These are phyloP conservation scores for Zymoseptoria crescenta DNA, from an alignment of 2,329 filamentous ascomycete species.

Conservation along the genomic window DNA sequence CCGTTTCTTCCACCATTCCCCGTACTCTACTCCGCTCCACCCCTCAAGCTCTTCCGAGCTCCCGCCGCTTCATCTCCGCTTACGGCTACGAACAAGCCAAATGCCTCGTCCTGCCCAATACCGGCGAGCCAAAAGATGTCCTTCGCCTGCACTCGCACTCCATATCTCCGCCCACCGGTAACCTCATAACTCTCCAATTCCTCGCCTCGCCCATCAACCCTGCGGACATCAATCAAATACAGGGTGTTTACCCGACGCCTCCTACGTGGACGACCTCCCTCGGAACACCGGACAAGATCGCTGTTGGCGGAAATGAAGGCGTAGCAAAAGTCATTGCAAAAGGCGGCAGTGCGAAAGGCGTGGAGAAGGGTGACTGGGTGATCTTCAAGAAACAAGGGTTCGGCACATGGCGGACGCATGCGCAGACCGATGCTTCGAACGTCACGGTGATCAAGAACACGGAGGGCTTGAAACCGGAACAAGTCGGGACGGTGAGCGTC, in stretches of 20 bases:
- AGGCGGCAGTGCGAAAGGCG: constrained; percentile 53
- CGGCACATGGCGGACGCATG: constrained; percentile 93
- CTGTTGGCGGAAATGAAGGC: constrained; percentile 82
- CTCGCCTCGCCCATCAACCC: constrained; percentile 92
- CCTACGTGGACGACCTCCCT: constrained; percentile 68
- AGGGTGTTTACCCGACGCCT: constrained; percentile 88
- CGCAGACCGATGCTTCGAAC: constrained; percentile 52
- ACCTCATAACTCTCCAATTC: constrained; percentile 69
- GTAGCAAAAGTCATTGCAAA: constrained; percentile 79
- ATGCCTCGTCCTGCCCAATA: constrained; percentile 66
- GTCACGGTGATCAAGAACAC: constrained; percentile 64
- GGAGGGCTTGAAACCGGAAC: constrained; percentile 61
- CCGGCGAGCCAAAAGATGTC: constrained; percentile 68
- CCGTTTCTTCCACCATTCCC: background rate
- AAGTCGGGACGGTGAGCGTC: constrained; percentile 80
- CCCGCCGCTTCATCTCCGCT: constrained; percentile 42
- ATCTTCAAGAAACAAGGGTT: constrained; percentile 76
- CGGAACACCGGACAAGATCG: constrained; percentile 67
- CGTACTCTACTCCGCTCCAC: background rate
- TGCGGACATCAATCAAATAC: constrained; percentile 95
- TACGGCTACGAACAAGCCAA: constrained; percentile 83
- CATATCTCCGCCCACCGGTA: constrained; percentile 65
- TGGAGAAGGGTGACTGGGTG: constrained; percentile 83
- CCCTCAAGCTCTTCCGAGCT: background rate
- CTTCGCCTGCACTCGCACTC: constrained; percentile 64